Evolutionary conservation across 345 rosid species (phyloP).

Genomic region (Eucalyptus cloeziana): DNA sequence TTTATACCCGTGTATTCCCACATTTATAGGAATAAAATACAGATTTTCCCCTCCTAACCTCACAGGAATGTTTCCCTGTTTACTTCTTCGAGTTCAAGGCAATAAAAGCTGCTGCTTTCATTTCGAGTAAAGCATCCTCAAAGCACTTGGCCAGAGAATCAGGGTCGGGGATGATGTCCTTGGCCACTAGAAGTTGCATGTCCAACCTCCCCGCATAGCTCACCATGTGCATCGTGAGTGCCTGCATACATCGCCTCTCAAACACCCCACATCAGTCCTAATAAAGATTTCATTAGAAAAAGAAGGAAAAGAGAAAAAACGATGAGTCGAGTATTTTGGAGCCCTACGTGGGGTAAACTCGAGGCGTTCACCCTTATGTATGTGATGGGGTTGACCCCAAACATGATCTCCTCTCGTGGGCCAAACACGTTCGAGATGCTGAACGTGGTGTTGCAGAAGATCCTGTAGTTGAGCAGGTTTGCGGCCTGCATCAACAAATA

Average conservation of each 20-base stretch:
- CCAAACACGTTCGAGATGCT: constrained; percentile 45
- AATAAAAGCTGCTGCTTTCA: constrained; percentile 31
- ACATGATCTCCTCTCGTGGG: constrained; percentile 34
- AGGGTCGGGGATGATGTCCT: constrained; percentile 53
- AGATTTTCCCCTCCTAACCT: neutral
- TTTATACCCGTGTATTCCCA: neutral
- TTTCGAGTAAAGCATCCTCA: constrained; percentile 37
- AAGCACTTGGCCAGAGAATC: constrained; percentile 49
- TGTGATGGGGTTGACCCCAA: neutral
- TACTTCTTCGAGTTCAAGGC: neutral
- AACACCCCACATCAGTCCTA: neutral
- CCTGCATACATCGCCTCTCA: too few relatives aligned
- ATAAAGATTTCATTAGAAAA: neutral
- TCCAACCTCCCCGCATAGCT: constrained; percentile 58
- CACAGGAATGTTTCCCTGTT: neutral
- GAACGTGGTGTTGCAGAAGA: constrained; percentile 37
- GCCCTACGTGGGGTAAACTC: constrained; percentile 31
- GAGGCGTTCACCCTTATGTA: constrained; percentile 21
- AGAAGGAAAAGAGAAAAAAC: neutral
- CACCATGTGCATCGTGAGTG: constrained; percentile 50
- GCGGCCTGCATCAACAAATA: constrained; percentile 16
- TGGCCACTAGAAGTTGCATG: constrained; percentile 48
- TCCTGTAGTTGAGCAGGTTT: constrained; percentile 23
- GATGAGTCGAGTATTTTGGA: neutral
- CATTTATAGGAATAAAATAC: neutral